Evolutionary conservation across 352 stramenopile species (phyloP).

Genomic region (Elongisporangium senticosum): DNA sequence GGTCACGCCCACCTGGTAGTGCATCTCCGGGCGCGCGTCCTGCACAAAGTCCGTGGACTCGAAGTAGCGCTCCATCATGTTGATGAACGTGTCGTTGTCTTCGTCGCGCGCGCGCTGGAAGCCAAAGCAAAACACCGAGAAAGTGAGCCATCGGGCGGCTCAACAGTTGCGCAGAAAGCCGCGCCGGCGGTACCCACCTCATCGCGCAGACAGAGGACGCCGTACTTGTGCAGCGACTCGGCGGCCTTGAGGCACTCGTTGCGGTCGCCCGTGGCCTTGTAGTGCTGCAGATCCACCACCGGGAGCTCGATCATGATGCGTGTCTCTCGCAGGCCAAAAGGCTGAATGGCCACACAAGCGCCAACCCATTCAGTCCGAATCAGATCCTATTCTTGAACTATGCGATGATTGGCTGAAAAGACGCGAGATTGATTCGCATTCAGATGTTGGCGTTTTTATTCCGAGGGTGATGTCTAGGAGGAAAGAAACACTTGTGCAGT

Average conservation of each 20-base stretch:
- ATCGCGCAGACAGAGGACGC: conserved; percentile 78
- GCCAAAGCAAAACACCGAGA: conserved; percentile 1
- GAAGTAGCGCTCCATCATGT: conserved; percentile 94
- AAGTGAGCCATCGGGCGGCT: background rate
- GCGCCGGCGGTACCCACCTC: conserved; percentile 24
- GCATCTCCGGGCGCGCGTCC: conserved; percentile 84
- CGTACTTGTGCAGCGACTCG: conserved; percentile 82
- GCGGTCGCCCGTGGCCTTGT: conserved; percentile 62
- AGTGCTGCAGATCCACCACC: conserved; percentile 78
- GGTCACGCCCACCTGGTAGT: conserved; percentile 89
- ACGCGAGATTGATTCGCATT: background rate
- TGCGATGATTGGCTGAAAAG: background rate
- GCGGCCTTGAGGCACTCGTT: conserved; percentile 70
- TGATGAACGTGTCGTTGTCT: conserved; percentile 85
- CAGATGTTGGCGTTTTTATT: background rate
- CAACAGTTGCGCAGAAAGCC: background rate
- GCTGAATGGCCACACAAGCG: conserved; percentile 3
- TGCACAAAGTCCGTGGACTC: conserved; percentile 79
- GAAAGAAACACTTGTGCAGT: background rate
- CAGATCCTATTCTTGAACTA: background rate
- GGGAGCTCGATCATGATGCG: conserved; percentile 68
- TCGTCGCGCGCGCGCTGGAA: conserved; percentile 49
- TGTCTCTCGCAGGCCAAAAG: conserved; percentile 6
- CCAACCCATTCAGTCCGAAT: background rate
- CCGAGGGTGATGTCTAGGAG: background rate